A percentile compares a stretch with the other conserved stretches of the same genome.
phyloP scores from a whole-genome alignment of 2,329 filamentous ascomycete species.

The Alternaria consortialis region DNA sequence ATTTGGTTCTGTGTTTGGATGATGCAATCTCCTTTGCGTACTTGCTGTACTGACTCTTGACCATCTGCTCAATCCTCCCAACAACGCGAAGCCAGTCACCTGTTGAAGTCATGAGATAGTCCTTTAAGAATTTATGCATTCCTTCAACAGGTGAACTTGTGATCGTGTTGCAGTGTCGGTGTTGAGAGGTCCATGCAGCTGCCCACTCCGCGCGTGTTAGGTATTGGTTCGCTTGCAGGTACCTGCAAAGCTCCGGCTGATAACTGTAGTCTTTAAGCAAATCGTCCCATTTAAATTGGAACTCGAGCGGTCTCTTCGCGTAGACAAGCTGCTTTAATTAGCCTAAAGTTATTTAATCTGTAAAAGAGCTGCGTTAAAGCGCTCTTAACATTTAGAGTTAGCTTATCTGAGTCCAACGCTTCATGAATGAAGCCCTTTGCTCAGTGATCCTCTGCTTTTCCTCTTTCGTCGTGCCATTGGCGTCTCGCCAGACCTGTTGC shows the following conservation, averaged over 20 bases:
- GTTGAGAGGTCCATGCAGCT: constrained; percentile 18
- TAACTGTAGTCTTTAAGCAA: constrained; percentile 19
- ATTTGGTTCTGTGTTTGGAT: constrained; percentile 12
- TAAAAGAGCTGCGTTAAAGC: too few species aligned
- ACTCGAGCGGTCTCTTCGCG: constrained; percentile 19
- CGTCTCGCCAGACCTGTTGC: constrained; percentile 19
- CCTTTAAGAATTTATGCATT: constrained; percentile 22
- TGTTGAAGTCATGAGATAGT: constrained; percentile 24
- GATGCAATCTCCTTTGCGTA: constrained; percentile 15
- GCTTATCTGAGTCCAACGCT: constrained; percentile 21
- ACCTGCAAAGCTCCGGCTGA: constrained; percentile 15
- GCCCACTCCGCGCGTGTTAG: constrained; percentile 16
- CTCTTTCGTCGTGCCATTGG: constrained; percentile 18
- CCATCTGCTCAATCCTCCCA: constrained; percentile 16
- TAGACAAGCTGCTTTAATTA: constrained; percentile 22
- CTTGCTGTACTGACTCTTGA: not conserved
- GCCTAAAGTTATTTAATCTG: not conserved
- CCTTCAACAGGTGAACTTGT: constrained; percentile 20
- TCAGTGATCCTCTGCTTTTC: constrained; percentile 19
- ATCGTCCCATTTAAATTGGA: constrained; percentile 17
- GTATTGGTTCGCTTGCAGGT: constrained; percentile 17
- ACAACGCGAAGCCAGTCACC: constrained; percentile 17
- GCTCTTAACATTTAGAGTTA: not conserved
- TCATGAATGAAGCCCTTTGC: constrained; percentile 17
- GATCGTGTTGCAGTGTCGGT: constrained; percentile 19